These are phyloP conservation scores for Gossypium laxum DNA, from an alignment of 441 rosid genomes.

Conservation along the genomic window DNA sequence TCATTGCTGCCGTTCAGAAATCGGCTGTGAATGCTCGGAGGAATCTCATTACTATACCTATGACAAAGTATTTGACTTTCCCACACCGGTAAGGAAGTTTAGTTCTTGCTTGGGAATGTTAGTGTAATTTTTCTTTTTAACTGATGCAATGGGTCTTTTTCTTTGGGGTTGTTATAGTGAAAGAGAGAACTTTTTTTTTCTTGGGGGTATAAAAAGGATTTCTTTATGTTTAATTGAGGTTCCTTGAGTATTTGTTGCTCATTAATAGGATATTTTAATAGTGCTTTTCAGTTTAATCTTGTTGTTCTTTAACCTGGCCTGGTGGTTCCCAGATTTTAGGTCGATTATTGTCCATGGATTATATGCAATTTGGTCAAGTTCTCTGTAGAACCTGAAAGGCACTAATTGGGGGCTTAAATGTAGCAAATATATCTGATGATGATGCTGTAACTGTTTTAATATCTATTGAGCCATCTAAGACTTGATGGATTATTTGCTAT, in stretches of 20 bases:
- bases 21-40: constrained; percentile 69
- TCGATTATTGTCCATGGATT: not conserved
- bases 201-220: no score
- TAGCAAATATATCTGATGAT: no score
- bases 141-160: not conserved
- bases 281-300: no score
- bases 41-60: constrained; percentile 63
- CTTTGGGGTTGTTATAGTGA: constrained; percentile 6
- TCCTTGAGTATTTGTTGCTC: not conserved
- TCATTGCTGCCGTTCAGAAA: constrained; percentile 70
- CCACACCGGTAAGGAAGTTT: constrained; percentile 52
- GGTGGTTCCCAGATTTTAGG: no score
- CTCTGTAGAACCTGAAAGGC: not conserved
- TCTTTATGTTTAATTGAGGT: not conserved
- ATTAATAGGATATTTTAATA: not conserved
- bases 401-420: not conserved
- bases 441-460: no score
- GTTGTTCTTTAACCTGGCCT: no score
- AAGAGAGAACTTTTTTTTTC: not conserved
- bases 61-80: constrained; percentile 82
- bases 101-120: not conserved
- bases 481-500: not conserved
- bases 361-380: not conserved
- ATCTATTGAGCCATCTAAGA: not conserved
- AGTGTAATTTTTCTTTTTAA: not conserved